Conservation (phyloP, 1,284 basidiomycete genomes). For the Ganoderma lingzhi region DNA sequence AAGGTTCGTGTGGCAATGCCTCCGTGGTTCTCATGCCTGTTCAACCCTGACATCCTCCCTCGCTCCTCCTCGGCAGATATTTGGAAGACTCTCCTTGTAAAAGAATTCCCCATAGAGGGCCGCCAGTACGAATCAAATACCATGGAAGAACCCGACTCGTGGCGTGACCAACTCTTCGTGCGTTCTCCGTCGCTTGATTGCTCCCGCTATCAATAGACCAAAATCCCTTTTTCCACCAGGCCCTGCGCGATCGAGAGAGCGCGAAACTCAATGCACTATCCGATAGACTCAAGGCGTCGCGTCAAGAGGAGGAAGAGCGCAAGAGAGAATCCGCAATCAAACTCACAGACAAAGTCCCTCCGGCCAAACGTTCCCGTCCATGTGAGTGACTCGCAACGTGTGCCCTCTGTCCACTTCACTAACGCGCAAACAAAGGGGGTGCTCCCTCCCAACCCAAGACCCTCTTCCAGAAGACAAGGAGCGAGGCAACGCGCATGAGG, state of each 20-base stretch:
- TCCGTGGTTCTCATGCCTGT: constrained; percentile 16
- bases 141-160: constrained; percentile 60
- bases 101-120: constrained; percentile 60
- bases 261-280: constrained; percentile 64
- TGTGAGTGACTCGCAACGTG: constrained; percentile 49
- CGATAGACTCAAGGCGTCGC: constrained; percentile 65
- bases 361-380: constrained; percentile 60
- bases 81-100: constrained; percentile 72
- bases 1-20: constrained; percentile 50
- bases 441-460: constrained; percentile 61
- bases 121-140: constrained; percentile 52
- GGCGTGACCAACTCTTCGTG: constrained; percentile 77
- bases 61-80: constrained; percentile 55
- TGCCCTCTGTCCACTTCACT: constrained; percentile 12
- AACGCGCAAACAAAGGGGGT: constrained; percentile 51
- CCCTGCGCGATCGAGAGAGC: constrained; percentile 14
- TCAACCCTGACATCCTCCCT: constrained; percentile 28
- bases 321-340: constrained; percentile 79
- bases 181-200: constrained; percentile 36
- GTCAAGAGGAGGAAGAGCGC: constrained; percentile 71
- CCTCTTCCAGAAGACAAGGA: constrained; percentile 77
- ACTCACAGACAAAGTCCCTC: constrained; percentile 69
- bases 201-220: constrained; percentile 7
- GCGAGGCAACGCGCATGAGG: constrained; percentile 72
- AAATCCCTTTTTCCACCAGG: constrained; percentile 3